Evolutionary conservation across 805 yeast genomes (phyloP).

Genomic region (Wickerhamiella australiensis): DNA sequence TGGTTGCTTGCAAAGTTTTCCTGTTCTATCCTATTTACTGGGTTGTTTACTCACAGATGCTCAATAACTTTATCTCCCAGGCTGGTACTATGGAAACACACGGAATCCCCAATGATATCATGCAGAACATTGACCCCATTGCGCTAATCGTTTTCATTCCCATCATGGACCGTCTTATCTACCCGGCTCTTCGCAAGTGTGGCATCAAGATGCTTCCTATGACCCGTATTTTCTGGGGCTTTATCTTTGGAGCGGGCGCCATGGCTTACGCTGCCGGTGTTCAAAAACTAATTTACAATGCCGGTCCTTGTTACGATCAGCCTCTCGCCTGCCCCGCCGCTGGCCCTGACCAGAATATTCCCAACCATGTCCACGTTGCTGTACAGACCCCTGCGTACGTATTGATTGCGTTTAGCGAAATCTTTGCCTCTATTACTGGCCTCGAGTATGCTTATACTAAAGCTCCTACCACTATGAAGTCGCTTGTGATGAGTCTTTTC

Average conservation of each 20-base stretch:
- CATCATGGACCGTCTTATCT: slow-evolving; percentile 47
- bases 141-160: slow-evolving; percentile 71
- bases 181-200: slow-evolving; percentile 39
- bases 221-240: slow-evolving; percentile 59
- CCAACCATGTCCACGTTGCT: slow-evolving; percentile 53
- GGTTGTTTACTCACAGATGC: slow-evolving; percentile 64
- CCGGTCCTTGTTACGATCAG: slow-evolving; percentile 61
- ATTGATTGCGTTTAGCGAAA: slow-evolving; percentile 62
- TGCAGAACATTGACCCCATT: slow-evolving; percentile 64
- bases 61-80: slow-evolving; percentile 59
- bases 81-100: slow-evolving; percentile 65
- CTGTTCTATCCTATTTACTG: slow-evolving; percentile 60
- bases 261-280: slow-evolving; percentile 69
- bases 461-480: slow-evolving; percentile 61
- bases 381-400: slow-evolving; percentile 64
- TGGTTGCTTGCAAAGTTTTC: slow-evolving; percentile 63
- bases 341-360: slow-evolving; percentile 24
- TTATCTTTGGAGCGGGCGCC: slow-evolving; percentile 48
- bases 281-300: slow-evolving; percentile 53
- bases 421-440: slow-evolving; percentile 70
- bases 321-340: slow-evolving; percentile 44
- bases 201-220: slow-evolving; percentile 53
- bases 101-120: slow-evolving; percentile 69
- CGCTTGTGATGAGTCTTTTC: slow-evolving; percentile 49
- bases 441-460: slow-evolving; percentile 74